phyloP scores from a whole-genome alignment of 768 basidiomycete species.

The Myochromella boudieri region DNA sequence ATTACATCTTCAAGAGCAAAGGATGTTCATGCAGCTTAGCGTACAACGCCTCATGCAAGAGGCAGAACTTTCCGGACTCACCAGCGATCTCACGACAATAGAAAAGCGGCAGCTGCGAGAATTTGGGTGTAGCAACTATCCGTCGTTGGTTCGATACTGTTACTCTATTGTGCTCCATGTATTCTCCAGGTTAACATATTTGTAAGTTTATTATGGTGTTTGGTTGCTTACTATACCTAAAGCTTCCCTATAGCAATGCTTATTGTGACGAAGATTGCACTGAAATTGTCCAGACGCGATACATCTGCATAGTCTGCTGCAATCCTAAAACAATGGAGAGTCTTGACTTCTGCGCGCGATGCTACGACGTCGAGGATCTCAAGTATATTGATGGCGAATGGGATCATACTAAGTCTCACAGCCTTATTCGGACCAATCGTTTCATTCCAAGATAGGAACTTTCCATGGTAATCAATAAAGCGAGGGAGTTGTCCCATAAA shows the following conservation, averaged over 20 bases:
- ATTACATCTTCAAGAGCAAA: neutral
- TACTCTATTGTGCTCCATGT: neutral
- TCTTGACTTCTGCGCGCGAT: slow-evolving; percentile 5
- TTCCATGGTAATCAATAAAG: neutral
- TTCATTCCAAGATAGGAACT: neutral
- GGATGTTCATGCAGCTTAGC: slow-evolving; percentile 2
- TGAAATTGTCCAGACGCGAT: slow-evolving; percentile 3
- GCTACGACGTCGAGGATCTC: neutral
- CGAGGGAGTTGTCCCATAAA: slow-evolving; percentile 1
- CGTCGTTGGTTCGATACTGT: neutral
- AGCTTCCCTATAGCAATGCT: neutral
- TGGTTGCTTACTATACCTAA: neutral
- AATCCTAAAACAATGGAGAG: neutral
- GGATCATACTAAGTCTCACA: slow-evolving; percentile 4
- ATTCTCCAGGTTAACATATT: neutral
- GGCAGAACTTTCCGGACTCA: neutral
- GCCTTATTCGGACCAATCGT: neutral
- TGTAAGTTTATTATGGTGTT: neutral
- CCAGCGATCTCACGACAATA: neutral
- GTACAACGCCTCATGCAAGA: neutral
- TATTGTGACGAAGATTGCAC: neutral
- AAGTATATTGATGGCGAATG: neutral
- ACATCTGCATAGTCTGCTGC: neutral
- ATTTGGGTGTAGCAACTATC: neutral
- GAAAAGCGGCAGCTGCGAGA: neutral